These are phyloP conservation scores for Ustilago loliicola DNA, from an alignment of 1,284 basidiomycete genomes.

Conservation along the genomic window DNA sequence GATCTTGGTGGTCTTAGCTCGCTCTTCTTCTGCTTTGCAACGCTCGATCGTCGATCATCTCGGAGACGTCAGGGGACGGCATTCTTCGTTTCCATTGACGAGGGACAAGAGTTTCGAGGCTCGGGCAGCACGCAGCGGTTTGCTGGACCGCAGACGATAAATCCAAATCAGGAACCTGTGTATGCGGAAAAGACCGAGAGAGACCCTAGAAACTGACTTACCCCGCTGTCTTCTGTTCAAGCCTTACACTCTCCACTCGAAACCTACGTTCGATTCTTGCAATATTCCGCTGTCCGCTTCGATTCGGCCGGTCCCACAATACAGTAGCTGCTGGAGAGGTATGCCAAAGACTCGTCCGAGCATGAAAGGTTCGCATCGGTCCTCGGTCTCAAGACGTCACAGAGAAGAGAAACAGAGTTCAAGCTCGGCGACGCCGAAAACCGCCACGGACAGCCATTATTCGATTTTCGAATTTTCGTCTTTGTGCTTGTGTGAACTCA, in stretches of 20 bases:
- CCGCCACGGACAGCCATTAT: neutral
- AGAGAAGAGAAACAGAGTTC: neutral
- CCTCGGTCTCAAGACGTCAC: neutral
- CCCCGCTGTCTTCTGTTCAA: neutral
- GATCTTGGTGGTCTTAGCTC: conserved; percentile 2
- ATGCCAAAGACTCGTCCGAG: too few relatives aligned
- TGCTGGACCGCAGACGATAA: neutral
- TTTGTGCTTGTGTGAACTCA: neutral
- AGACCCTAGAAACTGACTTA: neutral
- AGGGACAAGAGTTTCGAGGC: neutral
- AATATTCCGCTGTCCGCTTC: neutral
- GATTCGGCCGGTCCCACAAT: neutral
- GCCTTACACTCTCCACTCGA: too few relatives aligned
- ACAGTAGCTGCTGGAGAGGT: neutral
- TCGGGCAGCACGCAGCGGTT: neutral
- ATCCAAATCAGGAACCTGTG: neutral
- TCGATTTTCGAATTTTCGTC: neutral
- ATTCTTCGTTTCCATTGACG: neutral
- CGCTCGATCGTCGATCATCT: conserved; percentile 12
- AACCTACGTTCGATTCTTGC: too few relatives aligned
- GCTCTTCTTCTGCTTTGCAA: neutral
- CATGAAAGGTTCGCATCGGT: neutral
- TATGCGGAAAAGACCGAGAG: neutral
- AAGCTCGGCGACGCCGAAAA: conserved; percentile 1
- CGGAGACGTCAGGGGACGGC: conserved; percentile 16